phyloP scores from a whole-genome alignment of 169 alveolate genomes.

The Cryptosporidium baileyi region DNA sequence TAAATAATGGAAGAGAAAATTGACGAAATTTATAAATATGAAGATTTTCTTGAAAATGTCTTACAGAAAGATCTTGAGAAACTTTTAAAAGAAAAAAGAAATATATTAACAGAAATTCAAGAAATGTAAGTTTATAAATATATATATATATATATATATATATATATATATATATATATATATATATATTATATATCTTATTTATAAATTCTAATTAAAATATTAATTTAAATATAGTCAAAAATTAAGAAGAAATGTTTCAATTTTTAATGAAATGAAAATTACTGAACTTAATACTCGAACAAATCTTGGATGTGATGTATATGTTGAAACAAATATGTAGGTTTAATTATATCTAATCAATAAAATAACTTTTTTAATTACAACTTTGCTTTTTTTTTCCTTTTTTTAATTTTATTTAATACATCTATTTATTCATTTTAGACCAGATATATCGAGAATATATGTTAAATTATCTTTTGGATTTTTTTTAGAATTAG shows the following conservation, averaged over 20 bases:
- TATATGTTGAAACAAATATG: slow-evolving; percentile 40
- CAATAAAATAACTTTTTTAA: background rate
- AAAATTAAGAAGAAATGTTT: slow-evolving; percentile 47
- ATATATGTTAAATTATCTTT: slow-evolving; percentile 47
- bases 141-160: background rate
- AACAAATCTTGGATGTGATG: slow-evolving; percentile 58
- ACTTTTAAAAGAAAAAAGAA: slow-evolving; percentile 12
- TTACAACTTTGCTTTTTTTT: background rate
- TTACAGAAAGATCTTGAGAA: slow-evolving; percentile 45
- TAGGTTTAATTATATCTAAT: slow-evolving; percentile 9
- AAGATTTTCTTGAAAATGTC: slow-evolving; percentile 55
- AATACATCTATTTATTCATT: background rate
- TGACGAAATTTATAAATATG: slow-evolving; percentile 33
- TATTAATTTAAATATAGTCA: too few species aligned
- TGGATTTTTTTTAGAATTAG: slow-evolving; percentile 54
- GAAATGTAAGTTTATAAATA: slow-evolving; percentile 41
- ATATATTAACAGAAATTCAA: slow-evolving; percentile 19
- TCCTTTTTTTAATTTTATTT: background rate
- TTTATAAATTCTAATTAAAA: too few species aligned
- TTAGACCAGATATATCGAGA: slow-evolving; percentile 33
- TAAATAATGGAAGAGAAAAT: background rate
- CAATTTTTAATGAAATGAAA: slow-evolving; percentile 11
- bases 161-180: background rate
- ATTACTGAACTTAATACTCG: slow-evolving; percentile 52
- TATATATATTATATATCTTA: background rate